These are phyloP conservation scores for Vitis cinerea DNA, from an alignment of 164 flowering plant species.

Conservation along the genomic window DNA sequence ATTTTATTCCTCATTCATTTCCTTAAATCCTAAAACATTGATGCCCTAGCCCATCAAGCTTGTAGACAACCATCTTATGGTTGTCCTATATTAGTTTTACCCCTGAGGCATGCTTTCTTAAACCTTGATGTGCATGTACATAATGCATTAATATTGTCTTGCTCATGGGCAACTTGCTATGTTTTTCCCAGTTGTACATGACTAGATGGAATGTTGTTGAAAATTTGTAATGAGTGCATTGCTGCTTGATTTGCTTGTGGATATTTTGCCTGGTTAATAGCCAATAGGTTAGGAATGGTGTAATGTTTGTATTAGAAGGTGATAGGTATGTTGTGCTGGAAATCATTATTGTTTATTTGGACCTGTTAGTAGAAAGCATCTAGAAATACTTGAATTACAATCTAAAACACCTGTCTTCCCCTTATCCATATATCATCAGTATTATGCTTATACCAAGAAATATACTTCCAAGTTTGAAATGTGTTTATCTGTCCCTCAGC, in stretches of 20 bases:
- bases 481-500: slow-evolving; percentile 41
- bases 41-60: too few relatives aligned
- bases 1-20: too few relatives aligned
- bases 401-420: background rate
- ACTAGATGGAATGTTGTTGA: background rate
- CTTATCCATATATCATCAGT: background rate
- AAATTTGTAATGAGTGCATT: background rate
- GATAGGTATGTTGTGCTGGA: background rate
- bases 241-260: background rate
- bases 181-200: too few relatives aligned
- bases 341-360: background rate
- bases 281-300: background rate
- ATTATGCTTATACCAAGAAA: background rate
- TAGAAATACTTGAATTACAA: too few relatives aligned
- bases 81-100: too few relatives aligned
- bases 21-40: too few relatives aligned
- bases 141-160: too few relatives aligned
- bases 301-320: background rate
- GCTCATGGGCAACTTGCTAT: too few relatives aligned
- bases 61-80: too few relatives aligned
- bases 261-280: background rate
- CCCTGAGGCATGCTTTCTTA: too few relatives aligned
- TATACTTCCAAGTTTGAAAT: background rate
- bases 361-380: too few relatives aligned
- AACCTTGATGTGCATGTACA: too few relatives aligned